Percentiles rank a stretch among this genome's conserved stretches.
Conservation (phyloP, 371 early-diverging fungal genomes). For the Rozella allomycis region DNA sequence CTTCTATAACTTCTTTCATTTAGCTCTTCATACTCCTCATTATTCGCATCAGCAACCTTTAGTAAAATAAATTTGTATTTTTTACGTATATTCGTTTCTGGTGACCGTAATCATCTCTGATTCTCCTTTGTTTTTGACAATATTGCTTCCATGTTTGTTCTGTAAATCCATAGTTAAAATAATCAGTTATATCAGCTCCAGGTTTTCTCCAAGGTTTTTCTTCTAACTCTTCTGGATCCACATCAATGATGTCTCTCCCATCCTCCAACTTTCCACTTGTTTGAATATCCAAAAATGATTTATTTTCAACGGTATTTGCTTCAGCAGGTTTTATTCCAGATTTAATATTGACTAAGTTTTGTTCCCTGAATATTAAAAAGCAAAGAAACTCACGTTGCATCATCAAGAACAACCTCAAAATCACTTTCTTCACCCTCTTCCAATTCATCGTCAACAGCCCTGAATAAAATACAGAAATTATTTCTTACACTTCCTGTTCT, state of each 20-base stretch:
- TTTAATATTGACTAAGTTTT: background rate
- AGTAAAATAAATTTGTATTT: too few relatives aligned
- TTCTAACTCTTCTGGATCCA: slow-evolving; percentile 64
- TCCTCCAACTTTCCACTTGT: background rate
- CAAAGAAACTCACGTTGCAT: background rate
- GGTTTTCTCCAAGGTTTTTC: slow-evolving; percentile 95
- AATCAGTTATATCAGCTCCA: slow-evolving; percentile 84
- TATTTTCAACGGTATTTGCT: background rate
- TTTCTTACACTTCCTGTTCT: background rate
- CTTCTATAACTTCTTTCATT: too few relatives aligned
- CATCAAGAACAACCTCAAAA: background rate
- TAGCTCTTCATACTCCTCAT: too few relatives aligned
- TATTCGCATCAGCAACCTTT: too few relatives aligned
- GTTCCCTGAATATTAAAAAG: background rate
- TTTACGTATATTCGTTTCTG: too few relatives aligned
- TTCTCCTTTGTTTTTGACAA: slow-evolving; percentile 61
- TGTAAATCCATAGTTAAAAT: slow-evolving; percentile 96
- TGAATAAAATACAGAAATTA: background rate
- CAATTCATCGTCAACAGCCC: background rate
- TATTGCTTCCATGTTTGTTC: slow-evolving; percentile 84
- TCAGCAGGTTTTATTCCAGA: background rate
- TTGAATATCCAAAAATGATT: background rate
- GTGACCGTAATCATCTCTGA: slow-evolving; percentile 46
- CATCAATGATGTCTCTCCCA: slow-evolving; percentile 40
- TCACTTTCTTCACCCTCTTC: background rate